Percentiles rank a stretch among this genome's conserved stretches.
Conservation (phyloP, 164 flowering plant species). For the Dillenia turbinata region DNA sequence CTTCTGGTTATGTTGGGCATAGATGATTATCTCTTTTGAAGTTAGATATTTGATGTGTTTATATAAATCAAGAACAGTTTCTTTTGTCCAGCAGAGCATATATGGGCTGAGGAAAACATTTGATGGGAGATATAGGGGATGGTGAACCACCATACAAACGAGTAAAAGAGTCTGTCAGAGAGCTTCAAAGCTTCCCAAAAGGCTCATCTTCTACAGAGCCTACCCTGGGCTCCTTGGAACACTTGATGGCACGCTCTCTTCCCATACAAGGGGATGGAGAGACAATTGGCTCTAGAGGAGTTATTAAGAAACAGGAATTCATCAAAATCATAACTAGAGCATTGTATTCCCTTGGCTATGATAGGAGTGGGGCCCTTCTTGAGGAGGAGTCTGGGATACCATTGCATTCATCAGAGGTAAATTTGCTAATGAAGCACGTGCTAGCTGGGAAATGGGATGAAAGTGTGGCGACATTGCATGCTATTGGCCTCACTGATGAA, state of each 20-base stretch:
- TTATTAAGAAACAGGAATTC: slow-evolving; percentile 66
- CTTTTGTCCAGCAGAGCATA: slow-evolving; percentile 16
- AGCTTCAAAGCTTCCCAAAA: slow-evolving; percentile 32
- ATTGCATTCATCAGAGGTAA: slow-evolving; percentile 54
- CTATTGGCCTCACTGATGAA: slow-evolving; percentile 52
- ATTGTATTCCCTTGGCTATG: slow-evolving; percentile 74
- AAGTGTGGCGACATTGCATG: slow-evolving; percentile 54
- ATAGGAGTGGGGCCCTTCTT: slow-evolving; percentile 57
- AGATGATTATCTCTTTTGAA: too few species aligned
- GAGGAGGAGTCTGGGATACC: slow-evolving; percentile 92
- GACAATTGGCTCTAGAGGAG: slow-evolving; percentile 60
- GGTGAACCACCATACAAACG: slow-evolving; percentile 84
- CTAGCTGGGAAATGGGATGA: slow-evolving; percentile 71
- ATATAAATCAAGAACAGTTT: too few species aligned
- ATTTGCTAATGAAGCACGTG: slow-evolving; percentile 50
- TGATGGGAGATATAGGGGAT: slow-evolving; percentile 94
- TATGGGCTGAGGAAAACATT: slow-evolving; percentile 85
- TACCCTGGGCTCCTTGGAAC: slow-evolving; percentile 37
- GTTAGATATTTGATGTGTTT: too few species aligned
- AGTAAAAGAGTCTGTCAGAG: slow-evolving; percentile 48
- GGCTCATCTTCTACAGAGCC: slow-evolving; percentile 37
- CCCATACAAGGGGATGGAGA: slow-evolving; percentile 55
- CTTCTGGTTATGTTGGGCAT: too few species aligned
- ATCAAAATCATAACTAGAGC: slow-evolving; percentile 68
- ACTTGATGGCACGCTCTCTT: slow-evolving; percentile 70